phyloP scores from a whole-genome alignment of 768 basidiomycete species.

The Lentinula detonsa region DNA sequence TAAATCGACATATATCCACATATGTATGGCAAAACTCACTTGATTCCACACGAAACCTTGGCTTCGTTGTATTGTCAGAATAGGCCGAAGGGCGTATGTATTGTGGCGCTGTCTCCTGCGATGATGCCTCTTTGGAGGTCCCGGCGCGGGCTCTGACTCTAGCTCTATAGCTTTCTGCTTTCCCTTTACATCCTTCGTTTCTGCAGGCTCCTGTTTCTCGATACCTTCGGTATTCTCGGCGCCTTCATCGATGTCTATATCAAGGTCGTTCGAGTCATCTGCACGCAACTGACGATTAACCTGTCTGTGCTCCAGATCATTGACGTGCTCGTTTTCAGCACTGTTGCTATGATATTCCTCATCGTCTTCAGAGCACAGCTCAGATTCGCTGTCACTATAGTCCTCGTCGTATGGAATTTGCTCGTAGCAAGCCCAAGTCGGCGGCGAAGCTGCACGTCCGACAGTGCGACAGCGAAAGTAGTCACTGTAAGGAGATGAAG shows the following conservation, averaged over 20 bases:
- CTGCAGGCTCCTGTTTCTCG: constrained; percentile 28
- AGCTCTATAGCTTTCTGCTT: constrained; percentile 76
- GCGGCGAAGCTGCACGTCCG: constrained; percentile 77
- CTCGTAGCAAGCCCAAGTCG: constrained; percentile 89
- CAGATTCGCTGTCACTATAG: constrained; percentile 55
- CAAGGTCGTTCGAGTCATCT: constrained; percentile 22
- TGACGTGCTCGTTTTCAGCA: constrained; percentile 9
- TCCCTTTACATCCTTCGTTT: constrained; percentile 64
- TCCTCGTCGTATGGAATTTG: constrained; percentile 71
- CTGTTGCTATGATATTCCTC: constrained; percentile 46
- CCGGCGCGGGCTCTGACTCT: constrained; percentile 53
- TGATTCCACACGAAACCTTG: constrained; percentile 93
- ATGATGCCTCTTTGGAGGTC: constrained; percentile 38
- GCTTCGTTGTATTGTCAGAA: constrained; percentile 80
- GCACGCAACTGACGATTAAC: constrained; percentile 22
- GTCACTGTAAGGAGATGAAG: constrained; percentile 24
- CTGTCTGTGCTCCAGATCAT: constrained; percentile 32
- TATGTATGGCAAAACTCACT: constrained; percentile 35
- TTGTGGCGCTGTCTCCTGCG: constrained; percentile 49
- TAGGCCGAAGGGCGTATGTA: constrained; percentile 63
- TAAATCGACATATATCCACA: background rate
- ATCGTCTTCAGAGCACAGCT: constrained; percentile 71
- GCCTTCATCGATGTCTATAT: constrained; percentile 57
- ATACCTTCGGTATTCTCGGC: constrained; percentile 39
- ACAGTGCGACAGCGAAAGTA: constrained; percentile 68